Base-by-base conservation (phyloP, 148 eudicot species). In the Pouteria glomerata region DNA sequence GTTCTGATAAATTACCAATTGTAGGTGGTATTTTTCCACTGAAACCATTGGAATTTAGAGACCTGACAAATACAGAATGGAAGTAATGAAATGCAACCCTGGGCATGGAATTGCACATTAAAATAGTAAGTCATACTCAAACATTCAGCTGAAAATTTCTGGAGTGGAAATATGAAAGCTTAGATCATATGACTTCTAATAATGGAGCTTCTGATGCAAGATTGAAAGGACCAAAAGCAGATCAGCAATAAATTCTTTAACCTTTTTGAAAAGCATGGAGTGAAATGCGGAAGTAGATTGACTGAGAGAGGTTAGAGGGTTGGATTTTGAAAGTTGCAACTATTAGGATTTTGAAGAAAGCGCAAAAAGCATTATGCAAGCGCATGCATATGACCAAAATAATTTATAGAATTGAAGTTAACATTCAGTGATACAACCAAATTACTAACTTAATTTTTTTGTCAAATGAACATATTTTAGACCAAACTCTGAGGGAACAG, bases 1-100 rank as follows among this genome's bases (percentile, higher is more conserved):
- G 85, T 15, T 88, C 82, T 51, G 78, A 51, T 55, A 88, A 69
- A 58, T 79, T 76, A 57, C 97, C 97, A 72, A 91, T 55, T 30
- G 93, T 75, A 58, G 83, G 77, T 31, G 85, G 88, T 70, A 85
- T 82, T 50, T 62, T 68, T 70, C 85, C 88, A 48, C n/a, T 82
- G 66, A 85, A 80, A 59, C 57, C 50, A 71, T 85, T 85, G 16
- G 73, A 61, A 63, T 73, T 80, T 41, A 85, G 80, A 73, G 72
- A 70, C 69, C 88, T 85, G 83, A n/a, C 42, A 66, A 8, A 48
- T 19, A 16, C 0, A 62, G 21, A 3, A 56, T 1, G 8, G 27
- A 39, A 39, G 5, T 16, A 55, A 21, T 55, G 6, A 37, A 42
- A 37, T 57, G 27, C 4, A 16, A 34, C 48, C 29, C 29, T n/a